These are phyloP conservation scores for Blepharisma japonicum DNA, from an alignment of 73 alveolate species.

Conservation along the genomic window DNA sequence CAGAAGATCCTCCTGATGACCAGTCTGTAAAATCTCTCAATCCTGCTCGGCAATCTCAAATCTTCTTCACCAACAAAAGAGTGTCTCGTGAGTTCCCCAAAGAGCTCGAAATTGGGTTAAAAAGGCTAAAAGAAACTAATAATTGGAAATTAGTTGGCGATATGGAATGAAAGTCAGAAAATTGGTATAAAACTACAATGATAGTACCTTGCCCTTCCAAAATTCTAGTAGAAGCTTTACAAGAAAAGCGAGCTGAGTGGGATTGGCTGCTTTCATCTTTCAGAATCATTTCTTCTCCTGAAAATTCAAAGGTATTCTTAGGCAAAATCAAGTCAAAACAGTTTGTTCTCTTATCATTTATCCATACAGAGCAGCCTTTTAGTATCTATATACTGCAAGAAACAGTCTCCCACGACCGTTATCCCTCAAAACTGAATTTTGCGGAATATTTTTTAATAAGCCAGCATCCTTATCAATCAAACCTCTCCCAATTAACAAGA, in stretches of 20 bases:
- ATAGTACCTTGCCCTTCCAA: not conserved
- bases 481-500: too few species aligned
- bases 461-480: not conserved
- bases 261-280: not conserved
- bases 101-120: not conserved
- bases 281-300: conserved; percentile 16
- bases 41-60: not conserved
- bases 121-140: not conserved
- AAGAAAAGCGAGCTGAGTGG: conserved; percentile 14
- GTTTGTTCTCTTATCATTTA: not conserved
- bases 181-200: not conserved
- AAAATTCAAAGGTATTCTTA: not conserved
- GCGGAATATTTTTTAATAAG: not conserved
- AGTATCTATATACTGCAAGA: not conserved
- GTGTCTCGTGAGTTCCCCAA: not conserved
- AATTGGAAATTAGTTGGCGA: conserved; percentile 15
- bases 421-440: not conserved
- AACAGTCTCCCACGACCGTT: not conserved
- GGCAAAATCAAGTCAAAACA: not conserved
- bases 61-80: conserved; percentile 1
- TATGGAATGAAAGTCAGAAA: not conserved
- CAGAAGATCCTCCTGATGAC: not conserved
- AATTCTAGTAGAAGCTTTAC: not conserved
- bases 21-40: not conserved
- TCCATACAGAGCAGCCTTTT: not conserved